Base-by-base conservation (phyloP, 306 rosid species). In the Coriaria nepalensis region DNA sequence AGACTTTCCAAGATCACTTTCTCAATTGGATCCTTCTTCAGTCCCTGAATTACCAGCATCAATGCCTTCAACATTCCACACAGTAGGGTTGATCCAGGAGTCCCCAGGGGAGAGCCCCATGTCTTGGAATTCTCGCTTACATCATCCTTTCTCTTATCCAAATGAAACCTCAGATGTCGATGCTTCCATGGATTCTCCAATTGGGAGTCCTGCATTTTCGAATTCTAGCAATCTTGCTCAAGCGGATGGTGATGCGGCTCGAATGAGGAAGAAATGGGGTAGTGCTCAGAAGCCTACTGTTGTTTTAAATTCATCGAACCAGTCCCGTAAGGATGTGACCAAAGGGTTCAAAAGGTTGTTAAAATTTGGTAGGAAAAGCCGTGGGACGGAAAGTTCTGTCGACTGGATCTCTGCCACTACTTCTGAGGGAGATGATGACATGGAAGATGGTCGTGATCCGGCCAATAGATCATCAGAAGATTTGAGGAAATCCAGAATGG, bases 251-350 rank as follows among this genome's bases (percentile, higher is more conserved):
- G 96, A 92, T 62, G 96, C 92, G 45, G 72, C 93, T 59, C 72
- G 96, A 70, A 92, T 86, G 93, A 78, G 99, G 71, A 92, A 92
- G 76, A 92, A 92, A 73, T 92, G 99, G 99, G 96, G 96, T 57
- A 80, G 94, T 63, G 86, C 94, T 59, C 96, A 92, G 71, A 86
- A 86, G 35, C 96, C 99, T 45, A 47, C 71, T 62, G 63, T 86
- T 53, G 86, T 76, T 60, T 65, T 90, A 47, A 82, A 74, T 73
- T 68, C 93, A 47, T 75, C 94, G 49, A 85, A 60, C 63, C 99
- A 79, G 70, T 60, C 99, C 6, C 88, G 96, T 56, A 92, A 82
- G 75, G 99, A 92, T 65, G 75, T 82, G 72, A 70, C 99, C 2
- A 86, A 72, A 68, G 99, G 99, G 56, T 86, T 92, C 63, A 92